These are phyloP conservation scores for Bretschneidera sinensis DNA, from an alignment of 345 rosid species.

Conservation along the genomic window DNA sequence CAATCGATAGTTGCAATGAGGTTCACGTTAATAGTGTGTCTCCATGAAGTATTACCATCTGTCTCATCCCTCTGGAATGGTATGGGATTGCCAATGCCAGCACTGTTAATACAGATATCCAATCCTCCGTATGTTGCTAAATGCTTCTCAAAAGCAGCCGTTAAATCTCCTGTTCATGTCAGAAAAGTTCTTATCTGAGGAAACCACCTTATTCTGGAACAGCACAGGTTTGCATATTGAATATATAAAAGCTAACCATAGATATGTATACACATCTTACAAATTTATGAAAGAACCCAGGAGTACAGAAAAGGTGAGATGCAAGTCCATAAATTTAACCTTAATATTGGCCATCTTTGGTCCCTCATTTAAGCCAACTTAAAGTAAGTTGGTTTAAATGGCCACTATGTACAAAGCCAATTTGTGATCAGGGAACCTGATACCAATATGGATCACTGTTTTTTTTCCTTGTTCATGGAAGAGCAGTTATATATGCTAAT, in stretches of 20 bases:
- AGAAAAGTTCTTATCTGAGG: background rate
- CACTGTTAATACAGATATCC: slow-evolving; percentile 78
- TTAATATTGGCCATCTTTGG: too few relatives aligned
- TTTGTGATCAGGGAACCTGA: background rate
- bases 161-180: slow-evolving; percentile 50
- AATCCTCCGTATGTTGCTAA: slow-evolving; percentile 69
- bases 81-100: slow-evolving; percentile 48
- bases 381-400: too few relatives aligned
- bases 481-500: too few relatives aligned
- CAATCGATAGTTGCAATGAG: slow-evolving; percentile 65
- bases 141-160: slow-evolving; percentile 77
- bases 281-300: background rate
- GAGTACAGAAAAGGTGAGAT: background rate
- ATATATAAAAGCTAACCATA: background rate
- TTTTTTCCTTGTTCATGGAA: background rate
- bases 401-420: too few relatives aligned
- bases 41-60: slow-evolving; percentile 76
- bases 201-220: background rate
- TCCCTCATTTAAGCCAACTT: background rate
- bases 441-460: background rate
- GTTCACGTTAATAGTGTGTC: slow-evolving; percentile 61
- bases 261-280: background rate
- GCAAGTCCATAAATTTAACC: background rate
- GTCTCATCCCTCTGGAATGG: slow-evolving; percentile 53
- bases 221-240: background rate